Conservation (phyloP, 1,284 basidiomycete genomes). For the Inonotus hispidus region DNA sequence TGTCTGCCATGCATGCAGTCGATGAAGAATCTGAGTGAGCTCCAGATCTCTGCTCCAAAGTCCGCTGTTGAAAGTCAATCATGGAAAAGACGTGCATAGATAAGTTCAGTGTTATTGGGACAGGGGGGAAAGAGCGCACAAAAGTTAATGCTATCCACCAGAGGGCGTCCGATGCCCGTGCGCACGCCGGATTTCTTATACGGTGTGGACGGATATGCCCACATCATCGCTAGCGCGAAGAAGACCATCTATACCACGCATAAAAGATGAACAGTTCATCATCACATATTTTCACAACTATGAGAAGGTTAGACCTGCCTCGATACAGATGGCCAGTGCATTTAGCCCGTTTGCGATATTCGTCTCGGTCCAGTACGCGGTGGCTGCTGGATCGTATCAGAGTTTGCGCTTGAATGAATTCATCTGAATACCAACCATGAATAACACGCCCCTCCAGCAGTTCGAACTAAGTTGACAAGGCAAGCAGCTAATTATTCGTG, state of each 20-base stretch:
- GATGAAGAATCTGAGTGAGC: constrained; percentile 59
- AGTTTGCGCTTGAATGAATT: neutral
- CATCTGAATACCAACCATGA: constrained; percentile 35
- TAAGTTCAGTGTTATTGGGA: constrained; percentile 3
- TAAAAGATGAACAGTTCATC: neutral
- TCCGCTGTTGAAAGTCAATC: constrained; percentile 39
- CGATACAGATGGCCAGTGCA: constrained; percentile 77
- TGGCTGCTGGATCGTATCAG: constrained; percentile 36
- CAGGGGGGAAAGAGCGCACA: constrained; percentile 33
- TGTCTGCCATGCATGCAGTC: constrained; percentile 43
- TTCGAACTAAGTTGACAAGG: constrained; percentile 41
- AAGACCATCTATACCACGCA: constrained; percentile 77
- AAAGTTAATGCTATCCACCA: constrained; percentile 78
- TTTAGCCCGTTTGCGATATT: constrained; percentile 80
- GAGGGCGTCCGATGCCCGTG: constrained; percentile 55
- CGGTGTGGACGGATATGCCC: constrained; percentile 72
- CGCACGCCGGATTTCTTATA: constrained; percentile 40
- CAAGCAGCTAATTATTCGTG: neutral
- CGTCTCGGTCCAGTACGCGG: constrained; percentile 72
- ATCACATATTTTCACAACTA: neutral
- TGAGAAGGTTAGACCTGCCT: constrained; percentile 40
- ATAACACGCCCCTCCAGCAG: constrained; percentile 58
- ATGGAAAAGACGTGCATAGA: neutral
- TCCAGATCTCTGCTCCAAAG: constrained; percentile 57
- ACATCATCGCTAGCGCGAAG: constrained; percentile 72